Percentiles rank a stretch among this genome's conserved stretches.
Evolutionary conservation across 805 yeast genomes (phyloP).

Genomic region (Sugiyamaella valdiviana): DNA sequence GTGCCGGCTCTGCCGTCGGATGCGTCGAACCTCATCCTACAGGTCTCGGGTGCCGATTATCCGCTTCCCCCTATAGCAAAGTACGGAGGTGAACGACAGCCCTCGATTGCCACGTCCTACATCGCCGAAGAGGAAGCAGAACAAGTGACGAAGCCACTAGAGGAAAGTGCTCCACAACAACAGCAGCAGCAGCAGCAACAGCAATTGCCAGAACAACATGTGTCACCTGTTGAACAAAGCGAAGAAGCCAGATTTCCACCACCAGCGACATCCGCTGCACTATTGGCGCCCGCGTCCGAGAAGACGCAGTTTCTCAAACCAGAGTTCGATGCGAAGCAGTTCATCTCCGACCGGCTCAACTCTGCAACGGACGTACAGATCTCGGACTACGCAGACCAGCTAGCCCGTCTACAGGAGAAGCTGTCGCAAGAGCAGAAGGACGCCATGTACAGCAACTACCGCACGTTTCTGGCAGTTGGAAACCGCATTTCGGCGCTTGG

Average conservation of each 20-base stretch:
- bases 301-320: slow-evolving; percentile 10
- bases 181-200: neutral
- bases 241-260: neutral
- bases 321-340: slow-evolving; percentile 43
- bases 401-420: slow-evolving; percentile 41
- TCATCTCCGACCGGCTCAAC: slow-evolving; percentile 45
- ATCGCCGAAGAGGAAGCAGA: neutral
- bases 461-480: slow-evolving; percentile 29
- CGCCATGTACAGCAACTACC: slow-evolving; percentile 27
- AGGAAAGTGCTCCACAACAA: too few species aligned
- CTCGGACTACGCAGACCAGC: slow-evolving; percentile 56
- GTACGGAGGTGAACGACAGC: neutral
- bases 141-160: neutral
- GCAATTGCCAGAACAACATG: neutral
- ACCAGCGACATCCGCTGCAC: slow-evolving; percentile 58
- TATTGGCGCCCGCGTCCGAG: slow-evolving; percentile 65
- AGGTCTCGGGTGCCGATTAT: slow-evolving; percentile 6
- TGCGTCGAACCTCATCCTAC: slow-evolving; percentile 48
- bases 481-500: slow-evolving; percentile 59
- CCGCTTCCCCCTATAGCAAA: slow-evolving; percentile 7
- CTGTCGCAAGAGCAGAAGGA: slow-evolving; percentile 38
- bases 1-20: slow-evolving; percentile 78
- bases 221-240: neutral
- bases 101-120: neutral
- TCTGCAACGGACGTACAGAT: slow-evolving; percentile 68